These are phyloP conservation scores for Flaveria ramosissima DNA, from an alignment of 129 eudicot genomes.

Conservation along the genomic window DNA sequence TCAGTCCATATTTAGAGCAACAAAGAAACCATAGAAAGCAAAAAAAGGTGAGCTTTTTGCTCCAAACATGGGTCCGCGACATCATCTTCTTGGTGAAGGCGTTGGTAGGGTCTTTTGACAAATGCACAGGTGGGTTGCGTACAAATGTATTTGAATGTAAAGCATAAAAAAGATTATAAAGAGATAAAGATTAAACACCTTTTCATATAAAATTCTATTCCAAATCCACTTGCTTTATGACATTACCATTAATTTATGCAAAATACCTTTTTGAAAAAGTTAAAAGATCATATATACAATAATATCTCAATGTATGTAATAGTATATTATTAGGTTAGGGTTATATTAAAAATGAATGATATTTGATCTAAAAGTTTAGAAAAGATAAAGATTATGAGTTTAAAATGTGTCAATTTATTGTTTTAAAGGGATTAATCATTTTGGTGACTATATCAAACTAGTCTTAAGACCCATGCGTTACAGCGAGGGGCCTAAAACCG, in stretches of 20 bases:
- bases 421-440: too few species aligned
- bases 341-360: too few species aligned
- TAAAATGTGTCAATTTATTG: too few species aligned
- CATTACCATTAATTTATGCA: constrained; percentile 15
- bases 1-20: constrained; percentile 30
- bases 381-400: too few species aligned
- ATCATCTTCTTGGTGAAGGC: constrained; percentile 38
- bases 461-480: too few species aligned
- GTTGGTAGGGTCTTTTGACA: constrained; percentile 36
- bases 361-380: too few species aligned
- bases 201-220: constrained; percentile 47
- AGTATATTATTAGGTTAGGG: too few species aligned
- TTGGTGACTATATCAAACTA: too few species aligned
- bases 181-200: constrained; percentile 31
- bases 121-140: constrained; percentile 44
- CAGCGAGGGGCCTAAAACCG: too few species aligned
- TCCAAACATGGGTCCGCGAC: constrained; percentile 15
- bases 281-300: neutral
- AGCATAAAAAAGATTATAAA: constrained; percentile 38
- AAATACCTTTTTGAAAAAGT: neutral
- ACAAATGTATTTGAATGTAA: constrained; percentile 37
- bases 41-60: constrained; percentile 37
- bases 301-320: too few species aligned
- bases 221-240: constrained; percentile 44
- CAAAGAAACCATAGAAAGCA: constrained; percentile 34